Evolutionary conservation across 805 yeast genomes (phyloP).

Genomic region (Wickerhamiella spandovensis): DNA sequence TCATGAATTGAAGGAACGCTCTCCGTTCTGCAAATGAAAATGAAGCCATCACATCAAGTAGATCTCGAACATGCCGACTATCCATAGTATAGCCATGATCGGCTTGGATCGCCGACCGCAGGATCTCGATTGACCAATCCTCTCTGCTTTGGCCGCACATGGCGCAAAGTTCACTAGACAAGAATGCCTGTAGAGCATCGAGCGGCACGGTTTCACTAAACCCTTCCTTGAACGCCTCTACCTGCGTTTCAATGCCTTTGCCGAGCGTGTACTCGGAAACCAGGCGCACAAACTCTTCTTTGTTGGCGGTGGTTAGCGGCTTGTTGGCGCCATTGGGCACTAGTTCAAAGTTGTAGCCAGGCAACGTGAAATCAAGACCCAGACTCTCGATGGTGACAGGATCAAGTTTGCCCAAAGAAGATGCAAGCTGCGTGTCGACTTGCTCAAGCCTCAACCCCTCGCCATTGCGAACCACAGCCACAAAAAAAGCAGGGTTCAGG

Average conservation of each 20-base stretch:
- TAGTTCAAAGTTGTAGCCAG: constrained; percentile 60
- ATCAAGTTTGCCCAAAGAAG: constrained; percentile 7
- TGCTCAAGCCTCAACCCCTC: constrained; percentile 2
- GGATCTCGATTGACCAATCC: constrained; percentile 57
- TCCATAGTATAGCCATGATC: constrained; percentile 81
- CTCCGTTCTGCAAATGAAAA: constrained; percentile 48
- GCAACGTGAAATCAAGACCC: constrained; percentile 53
- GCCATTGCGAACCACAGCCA: neutral
- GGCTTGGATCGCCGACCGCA: constrained; percentile 52
- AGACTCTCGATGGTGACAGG: constrained; percentile 35
- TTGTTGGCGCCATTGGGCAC: constrained; percentile 40
- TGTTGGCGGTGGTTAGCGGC: constrained; percentile 38
- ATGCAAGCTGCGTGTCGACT: constrained; percentile 14
- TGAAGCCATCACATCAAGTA: constrained; percentile 47
- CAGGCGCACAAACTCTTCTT: constrained; percentile 41
- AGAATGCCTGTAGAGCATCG: constrained; percentile 52
- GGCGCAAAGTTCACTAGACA: constrained; percentile 57
- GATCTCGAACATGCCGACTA: constrained; percentile 44
- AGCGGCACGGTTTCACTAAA: constrained; percentile 76
- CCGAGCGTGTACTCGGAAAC: constrained; percentile 49
- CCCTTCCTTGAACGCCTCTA: constrained; percentile 60
- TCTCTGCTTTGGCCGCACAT: constrained; percentile 70
- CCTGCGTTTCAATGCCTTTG: constrained; percentile 50
- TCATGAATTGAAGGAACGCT: constrained; percentile 68
- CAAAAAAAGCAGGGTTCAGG: constrained; percentile 58